phyloP scores from a whole-genome alignment of 345 rosid genomes.

The Acer yangbiense region DNA sequence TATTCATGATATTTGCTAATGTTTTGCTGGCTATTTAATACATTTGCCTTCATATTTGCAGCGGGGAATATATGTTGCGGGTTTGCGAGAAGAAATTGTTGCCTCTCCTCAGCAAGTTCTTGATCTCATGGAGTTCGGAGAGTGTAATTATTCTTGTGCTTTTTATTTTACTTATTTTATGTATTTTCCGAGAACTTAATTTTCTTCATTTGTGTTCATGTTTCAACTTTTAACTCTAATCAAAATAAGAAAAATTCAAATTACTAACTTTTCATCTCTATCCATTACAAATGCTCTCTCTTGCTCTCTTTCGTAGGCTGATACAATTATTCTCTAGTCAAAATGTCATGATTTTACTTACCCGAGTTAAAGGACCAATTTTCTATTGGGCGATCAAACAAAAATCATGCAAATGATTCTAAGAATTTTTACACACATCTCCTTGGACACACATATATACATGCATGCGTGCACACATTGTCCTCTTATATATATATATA shows the following conservation, averaged over 20 bases:
- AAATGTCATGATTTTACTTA: neutral
- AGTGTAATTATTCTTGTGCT: conserved; percentile 47
- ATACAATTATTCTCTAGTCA: too few species aligned
- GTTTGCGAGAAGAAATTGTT: conserved; percentile 91
- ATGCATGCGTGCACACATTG: neutral
- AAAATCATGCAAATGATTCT: too few species aligned
- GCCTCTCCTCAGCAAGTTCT: conserved; percentile 92
- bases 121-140: conserved; percentile 88
- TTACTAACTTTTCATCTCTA: neutral
- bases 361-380: neutral
- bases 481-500: neutral
- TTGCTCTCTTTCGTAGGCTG: neutral
- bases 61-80: conserved; percentile 97
- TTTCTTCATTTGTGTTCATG: neutral
- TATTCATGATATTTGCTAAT: neutral
- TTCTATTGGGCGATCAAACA: neutral
- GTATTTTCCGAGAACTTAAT: neutral
- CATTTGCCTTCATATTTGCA: conserved; percentile 29
- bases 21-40: conserved; percentile 13
- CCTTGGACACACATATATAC: neutral
- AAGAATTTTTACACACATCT: neutral
- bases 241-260: neutral
- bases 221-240: neutral
- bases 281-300: neutral
- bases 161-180: neutral